Evolutionary conservation across 768 basidiomycete species (phyloP), one percentile per base, ranked within the genome.

Genomic region (Boletus coccyginus): DNA sequence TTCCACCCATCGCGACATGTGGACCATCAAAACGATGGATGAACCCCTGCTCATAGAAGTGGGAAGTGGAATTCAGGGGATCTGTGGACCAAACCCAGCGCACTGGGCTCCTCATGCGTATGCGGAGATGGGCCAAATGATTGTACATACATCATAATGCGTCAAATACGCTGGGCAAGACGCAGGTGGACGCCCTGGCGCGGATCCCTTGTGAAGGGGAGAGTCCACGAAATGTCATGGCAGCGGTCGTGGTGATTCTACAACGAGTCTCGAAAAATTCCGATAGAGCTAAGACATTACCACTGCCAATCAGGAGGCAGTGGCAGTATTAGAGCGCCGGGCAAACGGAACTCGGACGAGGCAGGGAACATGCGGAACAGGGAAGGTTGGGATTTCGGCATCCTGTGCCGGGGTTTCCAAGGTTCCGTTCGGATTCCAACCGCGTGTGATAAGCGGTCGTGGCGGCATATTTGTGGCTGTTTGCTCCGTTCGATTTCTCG

Each of bases 401-500:
- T 13, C 19, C 24, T 38, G 48, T 56, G 58, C 69, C 69, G 68
- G 51, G 70, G 66, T 69, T 65, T 54, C 53, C 51, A 51, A 35
- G 63, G 40, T 66, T 60, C 38, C 14, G 31, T 66, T 69, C 17
- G 52, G 71, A 65, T 68, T 64, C 49, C 53, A 50, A 57, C 62
- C n/a, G 21, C 17, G 38, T n/a, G 36, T 53, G 62, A 62, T 60
- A 68, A 66, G 64, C 55, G 59, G 42, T 6, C 11, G 31, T 41
- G 46, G 55, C 46, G 46, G 44, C 13, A 3, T 71, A 24, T 71
- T 71, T 73, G 63, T 12, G 0, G 0, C 0, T 71, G 14, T 71
- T 71, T 73, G 57, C 12, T 6, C 21, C 9, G 49, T 65, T 64
- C 62, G 63, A 69, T 69, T 54, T 56, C 57, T 56, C 53, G 61